Conservation (phyloP, 805 yeast genomes). For the Groenewaldozyma salmanticensis region DNA sequence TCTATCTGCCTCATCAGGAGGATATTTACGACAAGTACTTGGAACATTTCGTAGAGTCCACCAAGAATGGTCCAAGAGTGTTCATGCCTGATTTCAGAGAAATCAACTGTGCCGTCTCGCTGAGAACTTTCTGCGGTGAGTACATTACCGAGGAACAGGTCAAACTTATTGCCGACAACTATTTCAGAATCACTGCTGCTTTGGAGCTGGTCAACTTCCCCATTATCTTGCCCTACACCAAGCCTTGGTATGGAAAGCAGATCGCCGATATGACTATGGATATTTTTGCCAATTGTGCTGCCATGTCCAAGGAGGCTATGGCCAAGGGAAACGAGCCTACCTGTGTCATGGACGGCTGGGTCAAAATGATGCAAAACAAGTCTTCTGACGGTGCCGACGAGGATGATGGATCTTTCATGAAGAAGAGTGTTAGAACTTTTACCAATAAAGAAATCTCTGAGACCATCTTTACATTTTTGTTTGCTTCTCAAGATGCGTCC, state of each 20-base stretch:
- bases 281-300: constrained; percentile 82
- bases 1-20: constrained; percentile 80
- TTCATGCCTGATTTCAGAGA: constrained; percentile 95
- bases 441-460: constrained; percentile 88
- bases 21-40: constrained; percentile 74
- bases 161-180: constrained; percentile 81
- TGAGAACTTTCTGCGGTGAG: constrained; percentile 91
- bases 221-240: constrained; percentile 88
- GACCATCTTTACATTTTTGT: constrained; percentile 90
- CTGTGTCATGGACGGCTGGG: constrained; percentile 96
- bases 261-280: constrained; percentile 93
- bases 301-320: constrained; percentile 71
- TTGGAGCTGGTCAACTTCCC: constrained; percentile 97
- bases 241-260: constrained; percentile 94
- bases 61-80: constrained; percentile 55
- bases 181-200: constrained; percentile 88
- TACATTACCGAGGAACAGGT: constrained; percentile 90
- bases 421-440: constrained; percentile 70
- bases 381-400: constrained; percentile 38
- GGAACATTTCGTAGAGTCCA: constrained; percentile 46
- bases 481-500: constrained; percentile 97
- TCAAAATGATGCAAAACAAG: constrained; percentile 62
- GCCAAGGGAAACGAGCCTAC: constrained; percentile 66
- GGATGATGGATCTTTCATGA: constrained; percentile 40
- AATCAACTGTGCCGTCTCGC: constrained; percentile 86